Conservation (phyloP, 352 stramenopile species). For the Thraustotheca clavata region DNA sequence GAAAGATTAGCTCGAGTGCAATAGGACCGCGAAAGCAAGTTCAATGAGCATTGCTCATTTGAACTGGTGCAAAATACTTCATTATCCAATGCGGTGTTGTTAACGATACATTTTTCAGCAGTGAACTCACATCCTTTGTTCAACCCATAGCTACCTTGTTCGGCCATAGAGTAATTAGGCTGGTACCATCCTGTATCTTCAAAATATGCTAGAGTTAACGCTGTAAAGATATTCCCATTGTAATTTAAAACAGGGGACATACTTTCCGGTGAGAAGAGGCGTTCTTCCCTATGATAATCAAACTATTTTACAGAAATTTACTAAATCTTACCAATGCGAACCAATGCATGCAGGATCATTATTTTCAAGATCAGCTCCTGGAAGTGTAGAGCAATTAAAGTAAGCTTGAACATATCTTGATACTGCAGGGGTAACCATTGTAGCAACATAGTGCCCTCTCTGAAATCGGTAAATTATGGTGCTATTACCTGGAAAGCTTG, state of each 20-base stretch:
- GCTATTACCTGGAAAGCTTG: background rate
- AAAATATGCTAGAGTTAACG: conserved; percentile 17
- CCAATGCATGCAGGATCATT: conserved; percentile 12
- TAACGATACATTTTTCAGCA: conserved; percentile 24
- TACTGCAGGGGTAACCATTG: conserved; percentile 9
- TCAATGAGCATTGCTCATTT: conserved; percentile 56
- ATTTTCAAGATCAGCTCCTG: conserved; percentile 24
- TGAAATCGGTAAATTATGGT: conserved; percentile 4
- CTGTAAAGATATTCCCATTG: conserved; percentile 9
- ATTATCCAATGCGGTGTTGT: conserved; percentile 23
- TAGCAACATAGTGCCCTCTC: background rate
- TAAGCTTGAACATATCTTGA: background rate
- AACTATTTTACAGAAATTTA: background rate
- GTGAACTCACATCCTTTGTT: conserved; percentile 18
- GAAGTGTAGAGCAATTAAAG: conserved; percentile 19
- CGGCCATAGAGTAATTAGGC: conserved; percentile 5
- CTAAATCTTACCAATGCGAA: conserved; percentile 16
- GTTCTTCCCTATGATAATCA: conserved; percentile 18
- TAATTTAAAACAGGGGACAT: conserved; percentile 22
- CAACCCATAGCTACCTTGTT: background rate
- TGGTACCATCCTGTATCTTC: conserved; percentile 23
- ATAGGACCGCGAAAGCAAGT: conserved; percentile 51
- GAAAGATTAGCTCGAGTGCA: conserved; percentile 36
- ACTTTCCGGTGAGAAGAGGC: conserved; percentile 18
- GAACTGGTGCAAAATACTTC: conserved; percentile 59